phyloP scores from a whole-genome alignment of 2,329 filamentous ascomycete species.

The Botryotinia globosa region DNA sequence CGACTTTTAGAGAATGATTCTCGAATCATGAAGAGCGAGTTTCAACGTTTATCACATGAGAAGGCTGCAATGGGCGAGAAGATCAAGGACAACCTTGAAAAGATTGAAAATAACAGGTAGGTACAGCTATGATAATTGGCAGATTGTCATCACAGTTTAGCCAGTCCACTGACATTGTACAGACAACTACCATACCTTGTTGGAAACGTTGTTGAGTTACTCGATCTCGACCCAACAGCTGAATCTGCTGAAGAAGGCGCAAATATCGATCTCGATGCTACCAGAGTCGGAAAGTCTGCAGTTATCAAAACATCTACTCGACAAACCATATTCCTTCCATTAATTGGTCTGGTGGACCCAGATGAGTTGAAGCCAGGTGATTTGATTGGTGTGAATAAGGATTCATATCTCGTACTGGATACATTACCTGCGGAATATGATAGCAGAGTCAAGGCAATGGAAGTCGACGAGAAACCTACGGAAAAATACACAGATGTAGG shows the following conservation, averaged over 20 bases:
- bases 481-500: constrained; percentile 99
- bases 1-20: constrained; percentile 95
- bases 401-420: constrained; percentile 95
- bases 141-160: background rate
- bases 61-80: constrained; percentile 96
- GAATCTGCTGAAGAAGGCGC: constrained; percentile 97
- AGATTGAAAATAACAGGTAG: constrained; percentile 98
- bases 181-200: constrained; percentile 98
- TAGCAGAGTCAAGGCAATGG: constrained; percentile 98
- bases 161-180: constrained; percentile 25
- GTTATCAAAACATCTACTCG: constrained; percentile 99
- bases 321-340: constrained; percentile 96
- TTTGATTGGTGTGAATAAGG: constrained; percentile 97
- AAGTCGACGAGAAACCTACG: constrained; percentile 98
- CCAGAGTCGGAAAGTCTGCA: constrained; percentile 93
- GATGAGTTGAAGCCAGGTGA: constrained; percentile 93
- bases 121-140: constrained; percentile 30
- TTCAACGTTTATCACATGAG: constrained; percentile 89
- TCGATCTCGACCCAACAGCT: constrained; percentile 92
- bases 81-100: constrained; percentile 98
- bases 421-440: constrained; percentile 97
- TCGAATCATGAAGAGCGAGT: constrained; percentile 98
- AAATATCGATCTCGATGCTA: constrained; percentile 97
- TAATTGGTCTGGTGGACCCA: constrained; percentile 95
- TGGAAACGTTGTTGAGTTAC: constrained; percentile 94